Evolutionary conservation across 345 rosid species (phyloP).

Genomic region (Salix dunnii): DNA sequence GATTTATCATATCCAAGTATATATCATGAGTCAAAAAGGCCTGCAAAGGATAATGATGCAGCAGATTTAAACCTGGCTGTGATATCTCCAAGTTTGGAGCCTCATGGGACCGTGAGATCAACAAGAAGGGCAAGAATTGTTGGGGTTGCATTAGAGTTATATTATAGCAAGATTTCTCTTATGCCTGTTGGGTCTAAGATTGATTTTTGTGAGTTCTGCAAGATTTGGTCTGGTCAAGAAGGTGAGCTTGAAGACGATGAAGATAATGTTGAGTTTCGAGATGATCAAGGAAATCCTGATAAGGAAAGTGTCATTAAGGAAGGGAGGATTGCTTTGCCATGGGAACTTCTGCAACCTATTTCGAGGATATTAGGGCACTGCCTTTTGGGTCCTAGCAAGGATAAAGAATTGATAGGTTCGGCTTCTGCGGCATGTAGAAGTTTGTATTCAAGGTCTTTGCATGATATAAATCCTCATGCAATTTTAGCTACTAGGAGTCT

Average conservation of each 20-base stretch:
- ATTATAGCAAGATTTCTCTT: conserved; percentile 46
- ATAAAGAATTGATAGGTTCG: conserved; percentile 34
- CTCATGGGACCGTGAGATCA: conserved; percentile 72
- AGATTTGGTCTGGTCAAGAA: conserved; percentile 55
- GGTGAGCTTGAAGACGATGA: neutral
- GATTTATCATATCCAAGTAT: conserved; percentile 67
- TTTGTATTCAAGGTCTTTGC: conserved; percentile 52
- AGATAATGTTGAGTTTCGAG: neutral
- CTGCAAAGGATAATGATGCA: conserved; percentile 24
- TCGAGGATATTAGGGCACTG: conserved; percentile 78
- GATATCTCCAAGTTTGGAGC: conserved; percentile 66
- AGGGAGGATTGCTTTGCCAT: conserved; percentile 54
- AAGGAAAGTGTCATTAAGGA: conserved; percentile 4
- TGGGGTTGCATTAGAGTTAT: conserved; percentile 73
- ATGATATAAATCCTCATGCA: conserved; percentile 65
- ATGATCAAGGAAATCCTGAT: neutral
- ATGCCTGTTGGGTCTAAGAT: conserved; percentile 63
- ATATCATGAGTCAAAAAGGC: conserved; percentile 62
- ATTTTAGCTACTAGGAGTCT: conserved; percentile 69
- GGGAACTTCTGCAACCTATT: conserved; percentile 79
- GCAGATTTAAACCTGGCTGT: conserved; percentile 63
- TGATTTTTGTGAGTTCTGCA: conserved; percentile 67
- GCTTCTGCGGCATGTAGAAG: conserved; percentile 54
- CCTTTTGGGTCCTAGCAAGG: conserved; percentile 42
- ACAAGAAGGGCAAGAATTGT: conserved; percentile 65